A percentile compares a stretch with the other conserved stretches of the same genome.
Conservation (phyloP, 805 yeast genomes). For the Metschnikowia kofuensis region DNA sequence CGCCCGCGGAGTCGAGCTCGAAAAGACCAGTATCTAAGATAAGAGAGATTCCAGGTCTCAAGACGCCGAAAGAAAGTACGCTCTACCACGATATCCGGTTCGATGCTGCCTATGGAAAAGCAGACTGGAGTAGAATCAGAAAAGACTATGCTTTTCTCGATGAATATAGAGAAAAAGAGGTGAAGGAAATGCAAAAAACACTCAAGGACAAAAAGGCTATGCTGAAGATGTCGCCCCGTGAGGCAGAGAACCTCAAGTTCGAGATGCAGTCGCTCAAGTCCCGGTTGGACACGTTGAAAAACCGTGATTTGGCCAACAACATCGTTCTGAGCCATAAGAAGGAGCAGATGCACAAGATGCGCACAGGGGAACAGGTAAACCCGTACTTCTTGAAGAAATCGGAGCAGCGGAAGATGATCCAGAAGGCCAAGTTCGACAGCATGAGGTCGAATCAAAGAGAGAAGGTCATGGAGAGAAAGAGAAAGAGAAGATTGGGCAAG, state of each 20-base stretch:
- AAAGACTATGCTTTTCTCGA: slow-evolving; percentile 82
- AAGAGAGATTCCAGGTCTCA: slow-evolving; percentile 72
- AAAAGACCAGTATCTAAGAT: slow-evolving; percentile 67
- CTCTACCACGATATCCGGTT: slow-evolving; percentile 82
- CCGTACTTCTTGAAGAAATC: slow-evolving; percentile 62
- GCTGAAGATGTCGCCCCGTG: slow-evolving; percentile 40
- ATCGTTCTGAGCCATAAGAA: slow-evolving; percentile 60
- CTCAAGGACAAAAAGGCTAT: slow-evolving; percentile 52
- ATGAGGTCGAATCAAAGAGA: slow-evolving; percentile 73
- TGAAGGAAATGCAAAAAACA: slow-evolving; percentile 53
- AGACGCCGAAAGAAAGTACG: slow-evolving; percentile 31
- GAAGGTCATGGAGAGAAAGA: slow-evolving; percentile 81
- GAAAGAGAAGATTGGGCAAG: slow-evolving; percentile 79
- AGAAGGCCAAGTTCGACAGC: slow-evolving; percentile 71
- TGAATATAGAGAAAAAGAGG: slow-evolving; percentile 76
- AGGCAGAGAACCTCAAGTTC: slow-evolving; percentile 51
- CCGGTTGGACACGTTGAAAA: slow-evolving; percentile 62
- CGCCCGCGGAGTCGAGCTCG: slow-evolving; percentile 78
- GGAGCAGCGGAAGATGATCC: slow-evolving; percentile 70
- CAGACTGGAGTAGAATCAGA: slow-evolving; percentile 64
- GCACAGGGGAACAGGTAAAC: slow-evolving; percentile 47
- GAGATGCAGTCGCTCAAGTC: slow-evolving; percentile 64
- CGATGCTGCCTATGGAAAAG: slow-evolving; percentile 85
- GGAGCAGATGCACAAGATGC: slow-evolving; percentile 45
- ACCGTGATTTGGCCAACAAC: slow-evolving; percentile 70